Percentiles rank a stretch among this genome's conserved stretches.
phyloP scores from a whole-genome alignment of 306 rosid species.

The Inga laurina region DNA sequence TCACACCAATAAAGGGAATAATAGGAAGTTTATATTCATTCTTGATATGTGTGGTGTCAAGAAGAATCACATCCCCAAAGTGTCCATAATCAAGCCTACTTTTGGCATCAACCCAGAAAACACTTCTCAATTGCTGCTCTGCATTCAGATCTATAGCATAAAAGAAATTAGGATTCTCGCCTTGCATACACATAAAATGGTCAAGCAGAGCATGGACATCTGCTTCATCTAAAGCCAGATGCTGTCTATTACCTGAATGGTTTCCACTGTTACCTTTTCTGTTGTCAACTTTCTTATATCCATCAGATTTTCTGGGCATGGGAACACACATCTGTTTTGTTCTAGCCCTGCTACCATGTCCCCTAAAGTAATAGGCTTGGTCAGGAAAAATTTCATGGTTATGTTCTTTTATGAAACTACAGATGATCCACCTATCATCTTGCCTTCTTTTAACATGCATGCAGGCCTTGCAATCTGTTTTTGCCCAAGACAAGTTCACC shows the following conservation, averaged over 20 bases:
- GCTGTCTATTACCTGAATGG: constrained; percentile 56
- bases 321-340: constrained; percentile 65
- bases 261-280: constrained; percentile 4
- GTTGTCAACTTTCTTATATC: constrained; percentile 65
- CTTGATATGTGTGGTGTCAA: constrained; percentile 67
- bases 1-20: constrained; percentile 72
- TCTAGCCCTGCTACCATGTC: constrained; percentile 51
- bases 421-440: constrained; percentile 79
- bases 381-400: constrained; percentile 69
- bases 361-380: constrained; percentile 35
- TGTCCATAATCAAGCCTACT: constrained; percentile 67
- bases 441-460: constrained; percentile 82
- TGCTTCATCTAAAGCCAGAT: constrained; percentile 52
- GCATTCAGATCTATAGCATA: constrained; percentile 62
- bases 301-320: constrained; percentile 72
- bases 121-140: constrained; percentile 57
- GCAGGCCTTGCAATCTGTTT: constrained; percentile 85
- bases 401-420: constrained; percentile 73
- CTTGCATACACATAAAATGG: constrained; percentile 59
- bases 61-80: constrained; percentile 64
- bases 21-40: constrained; percentile 71
- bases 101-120: constrained; percentile 83
- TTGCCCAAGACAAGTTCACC: constrained; percentile 47
- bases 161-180: constrained; percentile 61
- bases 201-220: constrained; percentile 61